Evolutionary conservation across 2,329 filamentous ascomycete species (phyloP).

Genomic region (Aureobasidium sp.): DNA sequence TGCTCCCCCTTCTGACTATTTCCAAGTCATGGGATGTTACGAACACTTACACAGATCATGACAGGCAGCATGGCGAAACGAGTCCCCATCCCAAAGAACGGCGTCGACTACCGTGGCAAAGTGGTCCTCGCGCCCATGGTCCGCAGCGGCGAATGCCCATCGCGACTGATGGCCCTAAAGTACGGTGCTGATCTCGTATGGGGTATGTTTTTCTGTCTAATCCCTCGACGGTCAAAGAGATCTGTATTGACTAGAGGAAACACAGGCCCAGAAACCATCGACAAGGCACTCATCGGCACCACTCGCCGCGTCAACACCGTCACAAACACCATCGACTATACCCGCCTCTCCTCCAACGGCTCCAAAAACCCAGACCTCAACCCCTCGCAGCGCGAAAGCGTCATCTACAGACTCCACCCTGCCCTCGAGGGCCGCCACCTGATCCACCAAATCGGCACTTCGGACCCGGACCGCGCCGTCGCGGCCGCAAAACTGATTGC

Average conservation of each 20-base stretch:
- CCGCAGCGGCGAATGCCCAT: slow-evolving; percentile 90
- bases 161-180: slow-evolving; percentile 77
- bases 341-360: slow-evolving; percentile 65
- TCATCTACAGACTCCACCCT: slow-evolving; percentile 82
- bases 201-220: slow-evolving; percentile 50
- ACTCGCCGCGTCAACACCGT: slow-evolving; percentile 67
- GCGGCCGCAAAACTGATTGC: slow-evolving; percentile 78
- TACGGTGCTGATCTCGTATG: slow-evolving; percentile 97
- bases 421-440: slow-evolving; percentile 65
- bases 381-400: slow-evolving; percentile 49
- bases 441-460: slow-evolving; percentile 89
- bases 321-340: slow-evolving; percentile 79
- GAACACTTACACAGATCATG: slow-evolving; percentile 29
- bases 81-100: slow-evolving; percentile 78
- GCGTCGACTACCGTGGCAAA: slow-evolving; percentile 90
- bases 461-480: slow-evolving; percentile 74
- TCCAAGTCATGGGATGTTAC: slow-evolving; percentile 34
- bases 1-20: background rate
- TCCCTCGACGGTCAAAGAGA: too few relatives aligned
- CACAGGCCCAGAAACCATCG: slow-evolving; percentile 83
- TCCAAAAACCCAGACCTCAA: slow-evolving; percentile 49
- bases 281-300: slow-evolving; percentile 84
- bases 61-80: slow-evolving; percentile 37
- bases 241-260: background rate
- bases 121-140: slow-evolving; percentile 97